phyloP scores from a whole-genome alignment of 2,329 filamentous ascomycete genomes.

The Cordyceps cateniannulata region DNA sequence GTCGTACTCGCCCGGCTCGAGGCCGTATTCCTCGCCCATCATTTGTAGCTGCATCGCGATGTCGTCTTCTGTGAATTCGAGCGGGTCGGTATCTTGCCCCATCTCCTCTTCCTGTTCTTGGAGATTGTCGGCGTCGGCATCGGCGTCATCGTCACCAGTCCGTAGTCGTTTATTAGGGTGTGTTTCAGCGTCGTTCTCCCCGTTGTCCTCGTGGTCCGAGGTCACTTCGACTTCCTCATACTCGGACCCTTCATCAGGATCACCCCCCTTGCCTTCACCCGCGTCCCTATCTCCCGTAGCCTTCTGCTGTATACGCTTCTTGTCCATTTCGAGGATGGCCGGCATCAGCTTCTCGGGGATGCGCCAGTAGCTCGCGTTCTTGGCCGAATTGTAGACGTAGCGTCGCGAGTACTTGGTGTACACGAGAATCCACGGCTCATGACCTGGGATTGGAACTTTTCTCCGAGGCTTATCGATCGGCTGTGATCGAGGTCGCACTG shows the following conservation, averaged over 20 bases:
- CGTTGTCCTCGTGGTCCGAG: slow-evolving; percentile 41
- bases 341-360: slow-evolving; percentile 83
- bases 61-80: slow-evolving; percentile 91
- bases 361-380: slow-evolving; percentile 89
- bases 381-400: slow-evolving; percentile 83
- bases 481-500: slow-evolving; percentile 57
- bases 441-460: slow-evolving; percentile 71
- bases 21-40: slow-evolving; percentile 79
- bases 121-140: slow-evolving; percentile 48
- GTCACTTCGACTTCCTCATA: slow-evolving; percentile 67
- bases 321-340: slow-evolving; percentile 67
- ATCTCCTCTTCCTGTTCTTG: slow-evolving; percentile 47
- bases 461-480: slow-evolving; percentile 75
- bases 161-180: slow-evolving; percentile 56
- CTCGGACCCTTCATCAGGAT: slow-evolving; percentile 54
- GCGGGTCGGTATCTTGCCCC: slow-evolving; percentile 44
- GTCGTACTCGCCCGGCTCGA: slow-evolving; percentile 71
- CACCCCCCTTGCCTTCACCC: not conserved
- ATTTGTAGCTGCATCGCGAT: slow-evolving; percentile 86
- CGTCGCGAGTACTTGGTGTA: slow-evolving; percentile 82
- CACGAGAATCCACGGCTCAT: slow-evolving; percentile 85
- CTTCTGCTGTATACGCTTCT: slow-evolving; percentile 60
- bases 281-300: slow-evolving; percentile 23
- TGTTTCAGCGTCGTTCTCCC: slow-evolving; percentile 28
- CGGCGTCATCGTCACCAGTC: slow-evolving; percentile 42